Percentiles rank a stretch among this genome's conserved stretches.
Conservation (phyloP, 495 filamentous ascomycete species). For the Penicillium macrosclerotiorum region DNA sequence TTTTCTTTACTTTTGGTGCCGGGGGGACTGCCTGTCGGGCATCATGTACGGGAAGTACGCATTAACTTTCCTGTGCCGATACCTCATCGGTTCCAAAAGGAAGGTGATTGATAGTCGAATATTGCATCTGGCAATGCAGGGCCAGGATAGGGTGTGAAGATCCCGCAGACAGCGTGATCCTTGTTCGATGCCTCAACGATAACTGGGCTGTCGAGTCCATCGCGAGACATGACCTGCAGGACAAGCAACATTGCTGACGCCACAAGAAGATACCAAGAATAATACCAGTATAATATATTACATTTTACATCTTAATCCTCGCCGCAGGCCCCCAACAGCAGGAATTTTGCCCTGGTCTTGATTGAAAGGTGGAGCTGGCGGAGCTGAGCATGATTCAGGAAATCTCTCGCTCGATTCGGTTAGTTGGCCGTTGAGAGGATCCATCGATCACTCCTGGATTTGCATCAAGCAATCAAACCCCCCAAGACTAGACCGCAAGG, state of each 20-base stretch:
- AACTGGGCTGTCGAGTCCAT: not conserved
- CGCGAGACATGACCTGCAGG: not conserved
- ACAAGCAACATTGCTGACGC: not conserved
- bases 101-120: not conserved
- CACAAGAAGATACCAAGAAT: too few species aligned
- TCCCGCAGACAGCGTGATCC: too few species aligned
- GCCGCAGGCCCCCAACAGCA: not conserved
- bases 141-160: too few species aligned
- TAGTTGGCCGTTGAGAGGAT: constrained; percentile 24
- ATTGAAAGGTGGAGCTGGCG: not conserved
- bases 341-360: not conserved
- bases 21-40: not conserved
- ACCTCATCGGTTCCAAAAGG: not conserved
- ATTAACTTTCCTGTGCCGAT: too few species aligned
- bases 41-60: too few species aligned
- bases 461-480: too few species aligned
- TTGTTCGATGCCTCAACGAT: too few species aligned
- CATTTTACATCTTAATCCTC: too few species aligned
- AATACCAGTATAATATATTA: too few species aligned
- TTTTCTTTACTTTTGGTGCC: too few species aligned
- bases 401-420: constrained; percentile 8
- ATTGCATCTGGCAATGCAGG: not conserved
- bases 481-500: too few species aligned
- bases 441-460: not conserved
- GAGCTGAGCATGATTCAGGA: not conserved